phyloP scores from a whole-genome alignment of 2,329 filamentous ascomycete genomes.

The Aspergillus hortae region DNA sequence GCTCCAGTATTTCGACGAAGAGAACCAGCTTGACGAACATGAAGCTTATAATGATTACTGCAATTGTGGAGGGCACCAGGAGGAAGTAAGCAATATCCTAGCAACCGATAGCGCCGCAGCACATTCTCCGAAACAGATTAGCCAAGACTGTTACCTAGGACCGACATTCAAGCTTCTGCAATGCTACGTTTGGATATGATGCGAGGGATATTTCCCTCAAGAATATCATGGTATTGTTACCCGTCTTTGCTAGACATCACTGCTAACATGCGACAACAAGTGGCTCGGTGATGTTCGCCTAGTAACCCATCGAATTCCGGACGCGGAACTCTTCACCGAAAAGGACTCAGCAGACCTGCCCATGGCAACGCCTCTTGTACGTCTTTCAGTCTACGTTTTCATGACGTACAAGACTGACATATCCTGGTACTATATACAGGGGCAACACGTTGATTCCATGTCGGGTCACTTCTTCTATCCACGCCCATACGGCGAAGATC shows the following conservation, averaged over 20 bases:
- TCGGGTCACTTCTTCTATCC: background rate
- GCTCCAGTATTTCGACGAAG: too few species aligned
- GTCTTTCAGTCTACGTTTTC: background rate
- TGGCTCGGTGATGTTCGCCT: conserved; percentile 56
- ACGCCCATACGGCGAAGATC: too few species aligned
- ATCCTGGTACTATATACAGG: background rate
- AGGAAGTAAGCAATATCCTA: too few species aligned
- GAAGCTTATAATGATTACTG: too few species aligned
- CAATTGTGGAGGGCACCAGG: too few species aligned
- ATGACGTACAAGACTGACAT: background rate
- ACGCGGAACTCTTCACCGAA: conserved; percentile 63
- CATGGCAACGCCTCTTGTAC: conserved; percentile 43
- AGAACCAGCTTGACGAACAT: too few species aligned
- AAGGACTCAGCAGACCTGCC: conserved; percentile 47
- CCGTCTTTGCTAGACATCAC: background rate
- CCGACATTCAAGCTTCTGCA: background rate
- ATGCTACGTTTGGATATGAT: background rate
- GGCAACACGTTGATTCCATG: background rate
- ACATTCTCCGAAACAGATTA: too few species aligned
- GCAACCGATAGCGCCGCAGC: too few species aligned
- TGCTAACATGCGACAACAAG: background rate
- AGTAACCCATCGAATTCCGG: conserved; percentile 73
- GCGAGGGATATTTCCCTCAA: background rate
- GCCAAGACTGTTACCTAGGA: too few species aligned
- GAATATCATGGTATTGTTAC: background rate